Percentiles rank a stretch among this genome's conserved stretches.
phyloP scores from a whole-genome alignment of 208 protist genomes.

The Blechomonas ayalai region DNA sequence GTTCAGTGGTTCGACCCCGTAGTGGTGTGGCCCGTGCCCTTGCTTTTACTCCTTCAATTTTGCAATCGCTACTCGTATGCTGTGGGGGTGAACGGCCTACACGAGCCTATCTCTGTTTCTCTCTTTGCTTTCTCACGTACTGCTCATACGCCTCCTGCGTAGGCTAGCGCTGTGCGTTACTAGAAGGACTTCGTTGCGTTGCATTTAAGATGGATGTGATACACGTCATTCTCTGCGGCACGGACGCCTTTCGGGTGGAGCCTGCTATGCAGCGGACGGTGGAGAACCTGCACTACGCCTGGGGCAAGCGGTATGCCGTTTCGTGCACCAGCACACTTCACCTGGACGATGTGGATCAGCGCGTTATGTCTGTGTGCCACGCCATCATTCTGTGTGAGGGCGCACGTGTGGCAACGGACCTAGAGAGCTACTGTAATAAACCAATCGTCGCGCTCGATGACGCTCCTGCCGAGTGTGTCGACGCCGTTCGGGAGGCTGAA shows the following conservation, averaged over 20 bases:
- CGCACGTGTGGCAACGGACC: constrained; percentile 15
- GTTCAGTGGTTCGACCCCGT: no score
- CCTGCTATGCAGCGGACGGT: constrained; percentile 35
- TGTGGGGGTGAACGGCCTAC: no score
- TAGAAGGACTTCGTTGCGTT: no score
- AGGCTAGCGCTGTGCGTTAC: no score
- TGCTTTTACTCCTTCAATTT: no score
- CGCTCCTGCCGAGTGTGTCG: constrained; percentile 25
- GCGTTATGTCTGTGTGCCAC: constrained; percentile 43
- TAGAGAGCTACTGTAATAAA: constrained; percentile 36
- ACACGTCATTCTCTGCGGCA: constrained; percentile 63
- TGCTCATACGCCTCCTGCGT: no score
- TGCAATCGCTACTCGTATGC: no score
- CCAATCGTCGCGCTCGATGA: constrained; percentile 43
- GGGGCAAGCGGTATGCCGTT: constrained; percentile 63
- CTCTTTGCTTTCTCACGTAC: no score
- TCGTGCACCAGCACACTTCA: constrained; percentile 40
- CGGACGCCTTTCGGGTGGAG: constrained; percentile 48
- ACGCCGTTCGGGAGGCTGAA: constrained; percentile 26
- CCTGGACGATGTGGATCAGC: constrained; percentile 49
- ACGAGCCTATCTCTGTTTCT: no score
- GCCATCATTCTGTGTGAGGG: constrained; percentile 63
- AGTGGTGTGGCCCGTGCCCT: no score
- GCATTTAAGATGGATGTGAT: constrained; percentile 16
- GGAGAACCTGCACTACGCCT: constrained; percentile 57